Conservation (phyloP, 345 rosid genomes). For the Balakata baccata region DNA sequence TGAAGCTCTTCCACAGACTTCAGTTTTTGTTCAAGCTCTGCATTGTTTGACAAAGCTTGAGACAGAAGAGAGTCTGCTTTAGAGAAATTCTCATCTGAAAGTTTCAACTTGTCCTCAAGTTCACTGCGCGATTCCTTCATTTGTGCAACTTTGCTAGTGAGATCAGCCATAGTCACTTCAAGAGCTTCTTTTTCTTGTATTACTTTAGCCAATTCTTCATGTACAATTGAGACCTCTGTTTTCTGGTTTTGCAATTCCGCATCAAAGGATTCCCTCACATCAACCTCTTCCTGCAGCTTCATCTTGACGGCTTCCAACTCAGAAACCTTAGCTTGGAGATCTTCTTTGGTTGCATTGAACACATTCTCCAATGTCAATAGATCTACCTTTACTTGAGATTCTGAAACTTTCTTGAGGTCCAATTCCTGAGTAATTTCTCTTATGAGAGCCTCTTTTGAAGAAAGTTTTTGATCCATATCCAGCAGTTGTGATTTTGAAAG, state of each 20-base stretch:
- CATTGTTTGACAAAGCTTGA: conserved; percentile 61
- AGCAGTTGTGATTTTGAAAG: conserved; percentile 52
- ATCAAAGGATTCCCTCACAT: conserved; percentile 44
- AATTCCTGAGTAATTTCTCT: conserved; percentile 57
- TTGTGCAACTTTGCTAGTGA: conserved; percentile 37
- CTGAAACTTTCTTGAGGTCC: conserved; percentile 59
- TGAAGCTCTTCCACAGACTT: conserved; percentile 67
- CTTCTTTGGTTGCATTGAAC: conserved; percentile 46
- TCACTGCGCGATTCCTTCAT: conserved; percentile 48
- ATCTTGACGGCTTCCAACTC: conserved; percentile 47
- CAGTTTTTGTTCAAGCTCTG: conserved; percentile 70
- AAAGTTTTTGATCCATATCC: conserved; percentile 56
- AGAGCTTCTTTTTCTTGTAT: conserved; percentile 58
- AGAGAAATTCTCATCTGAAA: conserved; percentile 57
- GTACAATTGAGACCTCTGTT: conserved; percentile 28
- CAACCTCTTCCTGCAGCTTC: conserved; percentile 54
- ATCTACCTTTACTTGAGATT: conserved; percentile 62
- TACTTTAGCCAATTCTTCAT: conserved; percentile 35
- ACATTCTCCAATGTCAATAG: conserved; percentile 46
- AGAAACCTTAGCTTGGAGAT: conserved; percentile 52
- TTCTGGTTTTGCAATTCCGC: conserved; percentile 38
- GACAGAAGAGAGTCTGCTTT: conserved; percentile 67
- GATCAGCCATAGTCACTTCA: conserved; percentile 50
- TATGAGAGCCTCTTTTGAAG: conserved; percentile 60
- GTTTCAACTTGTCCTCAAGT: conserved; percentile 63